A percentile compares a stretch with the other conserved stretches of the same genome.
Evolutionary conservation across 371 early-diverging fungal genomes (phyloP).

Genomic region (Mortierella sp.): DNA sequence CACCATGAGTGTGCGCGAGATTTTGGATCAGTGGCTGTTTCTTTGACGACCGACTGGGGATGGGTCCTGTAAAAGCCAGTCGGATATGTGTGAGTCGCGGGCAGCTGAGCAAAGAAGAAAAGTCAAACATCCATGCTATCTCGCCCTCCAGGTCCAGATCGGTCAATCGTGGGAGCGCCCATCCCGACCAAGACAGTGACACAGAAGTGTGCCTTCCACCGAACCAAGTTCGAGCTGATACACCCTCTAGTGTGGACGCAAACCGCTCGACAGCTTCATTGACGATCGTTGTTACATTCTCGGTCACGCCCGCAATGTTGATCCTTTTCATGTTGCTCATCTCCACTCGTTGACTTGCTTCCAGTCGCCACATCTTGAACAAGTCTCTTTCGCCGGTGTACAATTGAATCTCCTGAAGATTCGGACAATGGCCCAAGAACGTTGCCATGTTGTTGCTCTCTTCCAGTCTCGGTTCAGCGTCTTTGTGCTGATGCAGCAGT

Average conservation of each 20-base stretch:
- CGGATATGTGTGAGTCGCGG: slow-evolving; percentile 32
- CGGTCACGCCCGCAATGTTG: slow-evolving; percentile 28
- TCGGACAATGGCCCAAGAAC: slow-evolving; percentile 26
- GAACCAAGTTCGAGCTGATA: slow-evolving; percentile 46
- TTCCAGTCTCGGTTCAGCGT: slow-evolving; percentile 19
- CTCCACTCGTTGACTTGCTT: not conserved
- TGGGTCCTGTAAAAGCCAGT: slow-evolving; percentile 43
- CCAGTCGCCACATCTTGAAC: slow-evolving; percentile 26
- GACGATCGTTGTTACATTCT: slow-evolving; percentile 18
- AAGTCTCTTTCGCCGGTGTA: slow-evolving; percentile 24
- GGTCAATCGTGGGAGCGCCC: slow-evolving; percentile 15
- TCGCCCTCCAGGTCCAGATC: slow-evolving; percentile 44
- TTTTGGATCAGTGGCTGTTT: slow-evolving; percentile 38
- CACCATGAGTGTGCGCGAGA: slow-evolving; percentile 10
- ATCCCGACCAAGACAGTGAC: slow-evolving; percentile 34
- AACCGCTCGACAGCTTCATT: slow-evolving; percentile 46
- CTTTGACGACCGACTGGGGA: slow-evolving; percentile 37
- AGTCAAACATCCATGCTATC: slow-evolving; percentile 52
- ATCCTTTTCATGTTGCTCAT: slow-evolving; percentile 24
- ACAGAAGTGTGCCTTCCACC: slow-evolving; percentile 21
- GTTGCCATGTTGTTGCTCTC: slow-evolving; percentile 13
- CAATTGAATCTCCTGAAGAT: slow-evolving; percentile 27
- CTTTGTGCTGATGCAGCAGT: slow-evolving; percentile 24
- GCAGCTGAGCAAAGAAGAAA: slow-evolving; percentile 25
- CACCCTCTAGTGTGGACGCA: slow-evolving; percentile 21